Base-by-base conservation (phyloP, 495 filamentous ascomycete genomes). In the Neurospora tetraspora region DNA sequence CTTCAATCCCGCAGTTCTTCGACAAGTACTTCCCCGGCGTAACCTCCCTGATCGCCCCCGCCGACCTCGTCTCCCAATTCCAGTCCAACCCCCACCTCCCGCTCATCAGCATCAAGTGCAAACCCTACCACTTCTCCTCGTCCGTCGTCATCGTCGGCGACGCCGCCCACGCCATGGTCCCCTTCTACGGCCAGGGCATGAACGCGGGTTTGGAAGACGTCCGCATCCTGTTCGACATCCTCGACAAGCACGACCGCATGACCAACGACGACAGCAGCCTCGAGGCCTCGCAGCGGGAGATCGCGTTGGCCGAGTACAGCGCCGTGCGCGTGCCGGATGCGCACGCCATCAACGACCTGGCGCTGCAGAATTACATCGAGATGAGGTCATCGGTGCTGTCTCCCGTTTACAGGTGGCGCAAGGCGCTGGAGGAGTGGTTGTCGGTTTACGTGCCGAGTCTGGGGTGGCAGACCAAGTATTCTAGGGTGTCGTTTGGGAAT, bases 101-200 rank as follows among this genome's bases (percentile, higher is more conserved):
- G 1, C 83, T 99, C 20, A 96, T 99, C 77, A 92, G 86, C 80
- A 93, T 99, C 77, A 97, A 97, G 81, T 97, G 94, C 83, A 86
- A 85, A 1, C 96, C 96, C 0, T 90, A 98, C 80, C 93, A 97
- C 83, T 93, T 87, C 85, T 84, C 79, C 43, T 87, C 89, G 38
- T 91, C 89, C n/a, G 92, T 85, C 31, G 93, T 96, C 70, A 92
- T 99, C 72, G 76, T 99, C 53, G 96, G 96, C 69, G 96, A 99
- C 77, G 94, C 96, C 31, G 96, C 96, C 8, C 96, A 99, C 81
- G 96, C 96, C 68, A 97, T 99, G 88, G 93, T 99, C 0, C 96
- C 96, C 2, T 99, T 98, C 84, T 93, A 96, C 82, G 91, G 92
- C 27, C 91, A 98, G 77, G 91, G 93, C 68, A 92, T 96, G 85